Conservation (phyloP, 2,329 filamentous ascomycete species). For the Fusarium nematophilum region DNA sequence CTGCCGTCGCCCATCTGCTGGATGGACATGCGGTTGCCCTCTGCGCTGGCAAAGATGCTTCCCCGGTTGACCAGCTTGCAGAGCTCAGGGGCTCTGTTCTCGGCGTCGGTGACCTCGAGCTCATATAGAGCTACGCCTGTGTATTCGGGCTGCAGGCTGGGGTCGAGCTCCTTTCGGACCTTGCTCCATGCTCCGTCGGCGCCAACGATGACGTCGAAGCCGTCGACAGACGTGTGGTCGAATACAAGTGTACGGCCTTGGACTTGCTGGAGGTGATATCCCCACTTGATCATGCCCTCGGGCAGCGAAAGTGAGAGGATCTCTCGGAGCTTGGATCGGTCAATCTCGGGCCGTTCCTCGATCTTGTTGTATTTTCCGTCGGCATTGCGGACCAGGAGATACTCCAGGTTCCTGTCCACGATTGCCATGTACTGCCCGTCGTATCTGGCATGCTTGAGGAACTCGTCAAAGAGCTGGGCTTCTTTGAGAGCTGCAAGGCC, state of each 20-base stretch:
- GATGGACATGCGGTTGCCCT: slow-evolving; percentile 54
- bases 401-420: slow-evolving; percentile 54
- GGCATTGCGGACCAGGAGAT: slow-evolving; percentile 46
- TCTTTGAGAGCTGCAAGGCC: slow-evolving; percentile 64
- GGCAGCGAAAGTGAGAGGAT: slow-evolving; percentile 60
- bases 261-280: slow-evolving; percentile 55
- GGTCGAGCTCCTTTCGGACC: slow-evolving; percentile 48
- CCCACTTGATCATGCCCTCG: slow-evolving; percentile 59
- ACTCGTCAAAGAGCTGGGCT: slow-evolving; percentile 61
- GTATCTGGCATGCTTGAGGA: slow-evolving; percentile 61
- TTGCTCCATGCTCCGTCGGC: slow-evolving; percentile 55
- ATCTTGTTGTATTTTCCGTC: slow-evolving; percentile 35
- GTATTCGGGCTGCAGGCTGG: slow-evolving; percentile 56
- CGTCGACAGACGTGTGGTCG: slow-evolving; percentile 46
- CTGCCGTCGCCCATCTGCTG: slow-evolving; percentile 61
- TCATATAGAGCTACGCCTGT: slow-evolving; percentile 58
- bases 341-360: slow-evolving; percentile 63
- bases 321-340: slow-evolving; percentile 57
- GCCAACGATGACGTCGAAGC: slow-evolving; percentile 54
- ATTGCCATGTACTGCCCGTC: slow-evolving; percentile 63
- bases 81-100: slow-evolving; percentile 56
- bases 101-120: slow-evolving; percentile 55
- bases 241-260: slow-evolving; percentile 53
- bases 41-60: slow-evolving; percentile 56
- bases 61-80: slow-evolving; percentile 59